Evolutionary conservation across 169 alveolate species (phyloP).

Genomic region (Toxoplasma gondii): DNA sequence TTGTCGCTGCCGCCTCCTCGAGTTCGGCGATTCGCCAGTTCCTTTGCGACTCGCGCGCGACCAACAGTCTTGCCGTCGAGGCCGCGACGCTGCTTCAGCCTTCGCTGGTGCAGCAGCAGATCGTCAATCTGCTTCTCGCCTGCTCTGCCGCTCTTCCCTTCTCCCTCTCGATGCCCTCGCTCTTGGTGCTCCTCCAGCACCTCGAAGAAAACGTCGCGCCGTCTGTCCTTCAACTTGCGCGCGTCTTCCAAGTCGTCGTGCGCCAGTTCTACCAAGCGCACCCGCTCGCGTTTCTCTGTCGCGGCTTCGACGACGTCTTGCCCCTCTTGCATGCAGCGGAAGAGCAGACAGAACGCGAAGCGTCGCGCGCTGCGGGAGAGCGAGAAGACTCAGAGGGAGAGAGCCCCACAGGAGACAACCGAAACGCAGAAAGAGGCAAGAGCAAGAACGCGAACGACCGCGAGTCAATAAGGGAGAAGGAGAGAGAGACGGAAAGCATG

Average conservation of each 20-base stretch:
- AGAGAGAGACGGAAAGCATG: background rate
- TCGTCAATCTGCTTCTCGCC: constrained; percentile 64
- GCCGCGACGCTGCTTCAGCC: constrained; percentile 63
- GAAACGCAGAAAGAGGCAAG: too few relatives aligned
- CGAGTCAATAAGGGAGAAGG: too few relatives aligned
- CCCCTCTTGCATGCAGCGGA: background rate
- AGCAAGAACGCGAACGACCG: too few relatives aligned
- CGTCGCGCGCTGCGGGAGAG: background rate
- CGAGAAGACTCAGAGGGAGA: too few relatives aligned
- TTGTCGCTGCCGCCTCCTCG: constrained; percentile 55
- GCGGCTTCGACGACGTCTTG: constrained; percentile 36
- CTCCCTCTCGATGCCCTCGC: constrained; percentile 53
- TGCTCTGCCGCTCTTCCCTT: constrained; percentile 55
- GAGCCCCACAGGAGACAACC: too few relatives aligned
- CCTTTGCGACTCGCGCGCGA: background rate
- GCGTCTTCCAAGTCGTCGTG: constrained; percentile 12
- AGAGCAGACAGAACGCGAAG: background rate
- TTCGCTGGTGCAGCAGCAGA: constrained; percentile 60
- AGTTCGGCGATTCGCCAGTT: constrained; percentile 50
- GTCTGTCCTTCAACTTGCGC: constrained; percentile 64
- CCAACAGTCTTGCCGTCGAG: background rate
- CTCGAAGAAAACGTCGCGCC: constrained; percentile 49
- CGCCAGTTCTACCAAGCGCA: constrained; percentile 45
- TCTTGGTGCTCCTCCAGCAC: constrained; percentile 49
- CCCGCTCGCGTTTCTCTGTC: constrained; percentile 53